Base-by-base conservation (phyloP, 2,329 filamentous ascomycete genomes). In the Colletotrichum sp. region DNA sequence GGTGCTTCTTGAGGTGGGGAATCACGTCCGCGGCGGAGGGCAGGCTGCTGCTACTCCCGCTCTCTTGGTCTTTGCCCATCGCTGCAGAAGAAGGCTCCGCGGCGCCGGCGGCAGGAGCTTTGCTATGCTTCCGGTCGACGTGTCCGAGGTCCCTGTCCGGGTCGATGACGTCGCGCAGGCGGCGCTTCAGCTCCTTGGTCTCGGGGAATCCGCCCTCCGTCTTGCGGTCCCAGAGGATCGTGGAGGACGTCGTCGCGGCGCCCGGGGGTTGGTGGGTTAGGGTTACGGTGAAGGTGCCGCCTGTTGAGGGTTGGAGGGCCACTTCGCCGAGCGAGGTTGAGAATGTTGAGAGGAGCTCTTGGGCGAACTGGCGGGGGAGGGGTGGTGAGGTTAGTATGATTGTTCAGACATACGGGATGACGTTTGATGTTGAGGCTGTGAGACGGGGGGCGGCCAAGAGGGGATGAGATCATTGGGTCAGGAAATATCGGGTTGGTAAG, bases 261-360 rank as follows among this genome's bases (percentile, higher is more conserved):
- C 77, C 55, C 68, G 78, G 10, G 24, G 76, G 70, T 62, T 77
- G n/a, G 70, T 60, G 66, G 64, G 86, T 86, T 71, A 98, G 90
- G 75, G 93, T 90, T 15, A 99, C 93, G 26, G 91, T 89, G 82
- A 99, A 99, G 4, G 94, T 88, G 0, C 97, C 96, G 21, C 96
- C 96, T 0, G 95, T 98, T 16, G 92, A 89, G 1, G 97, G 97
- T 78, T 98, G 92, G 9, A 99, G 90, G 18, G 96, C 93, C 12
- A 99, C 93, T 84, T 99, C 96, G 77, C 96, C 96, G 3, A 99
- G 90, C 60, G 92, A 89, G 3, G 93, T 95, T 71, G 92, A 92
- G 87, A 99, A 99, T 1, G 96, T 99, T 2, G 95, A 98, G 49
- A 99, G 92, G 60, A 99, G 92, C 85, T 99, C 97, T 89, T 99